Conservation (phyloP, 2,329 filamentous ascomycete species). For the Pseudocercospora fuligena region DNA sequence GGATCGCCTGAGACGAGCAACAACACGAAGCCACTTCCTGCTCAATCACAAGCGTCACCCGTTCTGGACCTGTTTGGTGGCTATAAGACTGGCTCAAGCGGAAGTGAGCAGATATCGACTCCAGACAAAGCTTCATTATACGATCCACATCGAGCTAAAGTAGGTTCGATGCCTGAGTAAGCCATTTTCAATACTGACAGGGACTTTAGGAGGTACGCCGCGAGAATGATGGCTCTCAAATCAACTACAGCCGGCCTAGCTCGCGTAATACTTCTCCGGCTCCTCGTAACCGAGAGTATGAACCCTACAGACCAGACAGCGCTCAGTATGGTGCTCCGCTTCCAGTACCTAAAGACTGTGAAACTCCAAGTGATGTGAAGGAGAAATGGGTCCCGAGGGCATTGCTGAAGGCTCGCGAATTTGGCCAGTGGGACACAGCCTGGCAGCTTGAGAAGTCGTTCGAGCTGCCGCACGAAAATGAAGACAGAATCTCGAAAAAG, state of each 20-base stretch:
- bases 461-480: neutral
- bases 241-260: constrained; percentile 1
- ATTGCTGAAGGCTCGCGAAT: neutral
- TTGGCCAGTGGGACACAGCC: neutral
- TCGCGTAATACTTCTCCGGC: neutral
- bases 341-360: no score
- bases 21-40: neutral
- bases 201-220: neutral
- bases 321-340: neutral
- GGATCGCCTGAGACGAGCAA: neutral
- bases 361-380: neutral
- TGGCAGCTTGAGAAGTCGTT: neutral
- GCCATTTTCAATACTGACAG: no score
- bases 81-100: neutral
- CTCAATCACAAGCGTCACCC: neutral
- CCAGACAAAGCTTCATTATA: neutral
- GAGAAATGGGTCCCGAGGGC: neutral
- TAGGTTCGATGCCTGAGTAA: neutral
- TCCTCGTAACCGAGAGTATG: neutral
- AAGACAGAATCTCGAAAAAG: neutral
- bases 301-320: neutral
- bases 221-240: neutral
- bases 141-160: neutral
- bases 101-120: neutral
- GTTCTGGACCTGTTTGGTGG: neutral